phyloP scores from a whole-genome alignment of 2,329 filamentous ascomycete species.

The Thelonectria rubi region DNA sequence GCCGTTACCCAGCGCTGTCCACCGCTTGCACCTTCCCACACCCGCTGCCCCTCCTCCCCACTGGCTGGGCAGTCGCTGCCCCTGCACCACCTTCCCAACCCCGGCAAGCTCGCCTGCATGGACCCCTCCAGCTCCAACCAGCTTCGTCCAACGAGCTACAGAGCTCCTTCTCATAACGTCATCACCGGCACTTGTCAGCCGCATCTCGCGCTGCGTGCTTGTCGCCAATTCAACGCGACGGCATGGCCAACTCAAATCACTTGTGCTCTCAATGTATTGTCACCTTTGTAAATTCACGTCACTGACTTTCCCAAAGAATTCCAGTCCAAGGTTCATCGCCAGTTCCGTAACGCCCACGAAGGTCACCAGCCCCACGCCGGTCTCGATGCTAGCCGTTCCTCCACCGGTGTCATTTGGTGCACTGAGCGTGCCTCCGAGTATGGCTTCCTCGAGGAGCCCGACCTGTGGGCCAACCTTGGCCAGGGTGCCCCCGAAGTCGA shows the following conservation, averaged over 20 bases:
- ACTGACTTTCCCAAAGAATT: conserved; percentile 65
- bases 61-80: conserved; percentile 22
- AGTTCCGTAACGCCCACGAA: conserved; percentile 90
- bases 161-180: conserved; percentile 33
- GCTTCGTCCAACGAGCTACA: conserved; percentile 12
- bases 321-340: conserved; percentile 83
- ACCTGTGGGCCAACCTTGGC: conserved; percentile 90
- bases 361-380: conserved; percentile 91
- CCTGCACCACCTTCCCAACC: conserved; percentile 28
- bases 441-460: conserved; percentile 84
- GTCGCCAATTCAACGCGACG: background rate
- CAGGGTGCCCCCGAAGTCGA: conserved; percentile 95
- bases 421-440: conserved; percentile 88
- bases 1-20: conserved; percentile 27
- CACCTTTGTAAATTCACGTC: background rate
- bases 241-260: background rate
- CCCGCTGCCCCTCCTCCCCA: conserved; percentile 34
- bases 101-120: conserved; percentile 29
- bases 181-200: conserved; percentile 20
- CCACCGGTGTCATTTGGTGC: conserved; percentile 94
- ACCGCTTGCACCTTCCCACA: conserved; percentile 30
- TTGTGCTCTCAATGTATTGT: background rate
- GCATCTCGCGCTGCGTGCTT: background rate
- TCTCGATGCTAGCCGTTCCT: conserved; percentile 86
- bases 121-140: conserved; percentile 30